Conservation (phyloP, 2,329 filamentous ascomycete species). For the Sclerotinia spermophila region DNA sequence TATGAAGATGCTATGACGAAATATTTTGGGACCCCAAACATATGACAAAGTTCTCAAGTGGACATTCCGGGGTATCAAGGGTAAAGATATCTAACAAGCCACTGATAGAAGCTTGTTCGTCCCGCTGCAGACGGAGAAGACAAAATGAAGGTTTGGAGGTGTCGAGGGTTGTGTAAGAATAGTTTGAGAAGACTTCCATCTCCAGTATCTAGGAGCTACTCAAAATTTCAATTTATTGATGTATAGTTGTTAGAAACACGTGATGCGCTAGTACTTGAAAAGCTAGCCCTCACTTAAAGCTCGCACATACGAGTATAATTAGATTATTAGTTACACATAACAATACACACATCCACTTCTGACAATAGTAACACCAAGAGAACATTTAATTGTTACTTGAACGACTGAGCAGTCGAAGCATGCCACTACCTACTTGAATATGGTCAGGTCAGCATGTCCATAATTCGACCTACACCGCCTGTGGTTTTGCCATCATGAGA, state of each 20-base stretch:
- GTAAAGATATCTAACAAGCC: conserved; percentile 12
- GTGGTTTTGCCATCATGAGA: neutral
- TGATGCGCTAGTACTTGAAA: too few species aligned
- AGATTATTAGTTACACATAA: too few species aligned
- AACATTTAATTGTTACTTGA: neutral
- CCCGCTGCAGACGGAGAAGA: conserved; percentile 7
- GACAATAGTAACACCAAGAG: neutral
- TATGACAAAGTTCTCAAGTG: neutral
- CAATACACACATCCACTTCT: too few species aligned
- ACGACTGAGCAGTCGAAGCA: neutral
- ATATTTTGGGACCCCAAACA: neutral
- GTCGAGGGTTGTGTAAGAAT: conserved; percentile 17
- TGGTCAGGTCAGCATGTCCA: neutral
- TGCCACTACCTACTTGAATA: neutral
- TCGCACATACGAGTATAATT: too few species aligned
- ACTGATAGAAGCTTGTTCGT: conserved; percentile 10
- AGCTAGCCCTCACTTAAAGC: too few species aligned
- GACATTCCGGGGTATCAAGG: neutral
- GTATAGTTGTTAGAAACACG: too few species aligned
- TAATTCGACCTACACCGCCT: neutral
- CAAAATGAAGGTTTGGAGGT: conserved; percentile 12
- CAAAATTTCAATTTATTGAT: too few species aligned
- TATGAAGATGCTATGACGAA: neutral
- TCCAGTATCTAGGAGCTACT: neutral
- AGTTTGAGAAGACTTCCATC: neutral